These are phyloP conservation scores for Xylaria multiplex DNA, from an alignment of 2,329 filamentous ascomycete genomes.

Conservation along the genomic window DNA sequence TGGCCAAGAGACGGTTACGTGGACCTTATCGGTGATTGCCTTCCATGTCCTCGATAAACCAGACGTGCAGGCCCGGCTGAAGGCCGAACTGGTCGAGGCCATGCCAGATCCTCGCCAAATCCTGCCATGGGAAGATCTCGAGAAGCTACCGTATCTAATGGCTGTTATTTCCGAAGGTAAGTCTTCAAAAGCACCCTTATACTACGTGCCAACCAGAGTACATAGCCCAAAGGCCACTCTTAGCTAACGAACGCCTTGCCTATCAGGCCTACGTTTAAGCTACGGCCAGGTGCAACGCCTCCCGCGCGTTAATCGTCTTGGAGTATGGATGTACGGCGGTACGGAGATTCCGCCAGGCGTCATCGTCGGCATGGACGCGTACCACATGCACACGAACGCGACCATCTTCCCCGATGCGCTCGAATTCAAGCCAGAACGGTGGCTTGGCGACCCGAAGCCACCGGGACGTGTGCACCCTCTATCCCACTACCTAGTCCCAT, in stretches of 20 bases:
- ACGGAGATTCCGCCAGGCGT: background rate
- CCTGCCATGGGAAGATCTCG: slow-evolving; percentile 32
- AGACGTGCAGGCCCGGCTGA: background rate
- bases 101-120: slow-evolving; percentile 31
- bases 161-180: no score
- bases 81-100: slow-evolving; percentile 18
- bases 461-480: background rate
- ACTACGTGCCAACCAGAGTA: no score
- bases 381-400: slow-evolving; percentile 10
- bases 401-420: background rate
- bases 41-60: slow-evolving; percentile 33
- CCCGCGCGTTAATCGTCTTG: slow-evolving; percentile 2
- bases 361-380: slow-evolving; percentile 10
- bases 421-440: slow-evolving; percentile 7
- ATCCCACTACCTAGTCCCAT: slow-evolving; percentile 1
- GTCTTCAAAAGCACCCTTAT: no score
- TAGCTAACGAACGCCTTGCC: background rate
- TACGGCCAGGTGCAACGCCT: slow-evolving; percentile 6
- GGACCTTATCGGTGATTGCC: slow-evolving; percentile 23
- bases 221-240: no score
- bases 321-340: background rate
- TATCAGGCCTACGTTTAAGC: background rate
- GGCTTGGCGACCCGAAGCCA: slow-evolving; percentile 4
- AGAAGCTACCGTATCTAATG: slow-evolving; percentile 34
- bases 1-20: slow-evolving; percentile 47